Base-by-base conservation (phyloP, 441 rosid genomes). In the Viola pubescens region DNA sequence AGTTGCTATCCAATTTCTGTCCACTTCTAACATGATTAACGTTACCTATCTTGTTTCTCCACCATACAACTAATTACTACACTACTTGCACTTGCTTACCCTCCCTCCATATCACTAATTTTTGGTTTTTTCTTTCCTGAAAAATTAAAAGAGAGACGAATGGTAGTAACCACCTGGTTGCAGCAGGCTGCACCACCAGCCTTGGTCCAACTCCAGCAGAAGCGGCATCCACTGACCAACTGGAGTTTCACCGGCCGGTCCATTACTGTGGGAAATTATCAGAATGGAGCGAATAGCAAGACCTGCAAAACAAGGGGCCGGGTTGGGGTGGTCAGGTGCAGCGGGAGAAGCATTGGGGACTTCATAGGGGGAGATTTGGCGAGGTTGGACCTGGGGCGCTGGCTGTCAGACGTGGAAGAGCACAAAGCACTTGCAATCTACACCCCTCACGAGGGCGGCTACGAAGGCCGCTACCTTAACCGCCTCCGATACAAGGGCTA, bases 361-460 rank as follows among this genome's bases (percentile, higher is more conserved):
- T 91, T 78, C 77, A 83, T 91, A 0, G 98, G 96, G 56, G 98
- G 96, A 12, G 98, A 91, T 57, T 52, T 91, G 59, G 54, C 80
- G 37, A 86, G 77, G 65, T 78, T 72, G 0, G 98, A 91, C 70
- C 60, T 87, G 0, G 91, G 91, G 1, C 79, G 66, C 4, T 91
- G 98, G 96, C 78, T 91, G 42, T 77, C 84, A 0, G 97, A 91
- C 3, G 86, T 87, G 46, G 98, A 91, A 70, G 79, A 87, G 68
- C 95, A 87, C 73, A 85, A 87, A 73, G 86, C 97, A 2, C 68
- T 91, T 0, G 97, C 97, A 46, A 85, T 87, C 48, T 91, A 91
- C 72, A 65, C 89, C 2, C 98, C 96, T 4, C 98, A 91, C 43
- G 96, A 91, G 49, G 98, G 98, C 14, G 96, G 98, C 12, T 87